phyloP scores from a whole-genome alignment of 371 early-diverging fungal genomes.

The Globomyces sp. region DNA sequence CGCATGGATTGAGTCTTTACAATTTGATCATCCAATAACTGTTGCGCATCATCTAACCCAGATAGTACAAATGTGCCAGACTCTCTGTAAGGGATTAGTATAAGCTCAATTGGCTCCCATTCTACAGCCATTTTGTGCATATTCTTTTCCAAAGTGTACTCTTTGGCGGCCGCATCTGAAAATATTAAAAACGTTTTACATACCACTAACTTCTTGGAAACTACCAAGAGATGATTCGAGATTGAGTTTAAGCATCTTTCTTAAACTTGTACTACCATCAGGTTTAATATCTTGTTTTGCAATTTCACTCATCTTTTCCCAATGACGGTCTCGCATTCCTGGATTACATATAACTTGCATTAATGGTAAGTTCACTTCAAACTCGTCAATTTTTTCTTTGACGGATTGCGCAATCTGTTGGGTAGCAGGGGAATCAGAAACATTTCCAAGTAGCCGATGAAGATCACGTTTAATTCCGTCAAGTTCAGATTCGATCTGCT shows the following conservation, averaged over 20 bases:
- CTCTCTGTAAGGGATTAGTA: conserved; percentile 49
- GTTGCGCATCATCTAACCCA: conserved; percentile 55
- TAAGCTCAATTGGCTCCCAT: conserved; percentile 53
- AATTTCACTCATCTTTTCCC: conserved; percentile 40
- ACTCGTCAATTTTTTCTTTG: conserved; percentile 58
- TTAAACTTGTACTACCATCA: conserved; percentile 43
- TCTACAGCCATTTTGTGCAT: conserved; percentile 54
- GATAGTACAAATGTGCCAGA: conserved; percentile 52
- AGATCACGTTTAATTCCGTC: conserved; percentile 53
- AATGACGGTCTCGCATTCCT: conserved; percentile 58
- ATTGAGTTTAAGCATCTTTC: conserved; percentile 54
- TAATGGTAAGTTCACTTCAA: conserved; percentile 52
- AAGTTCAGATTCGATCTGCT: conserved; percentile 51
- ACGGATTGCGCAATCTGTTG: conserved; percentile 53
- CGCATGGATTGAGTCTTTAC: conserved; percentile 60
- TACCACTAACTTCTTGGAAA: conserved; percentile 52
- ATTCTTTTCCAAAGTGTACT: conserved; percentile 59
- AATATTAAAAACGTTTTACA: no score
- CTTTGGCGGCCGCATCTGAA: conserved; percentile 47
- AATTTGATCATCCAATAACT: conserved; percentile 57
- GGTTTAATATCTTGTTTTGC: conserved; percentile 50
- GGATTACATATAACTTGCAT: conserved; percentile 57
- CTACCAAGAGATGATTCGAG: conserved; percentile 41
- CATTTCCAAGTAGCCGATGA: conserved; percentile 47
- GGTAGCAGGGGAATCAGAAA: conserved; percentile 49